phyloP scores from a whole-genome alignment of 345 rosid species.

The Tarenaya hassleriana region DNA sequence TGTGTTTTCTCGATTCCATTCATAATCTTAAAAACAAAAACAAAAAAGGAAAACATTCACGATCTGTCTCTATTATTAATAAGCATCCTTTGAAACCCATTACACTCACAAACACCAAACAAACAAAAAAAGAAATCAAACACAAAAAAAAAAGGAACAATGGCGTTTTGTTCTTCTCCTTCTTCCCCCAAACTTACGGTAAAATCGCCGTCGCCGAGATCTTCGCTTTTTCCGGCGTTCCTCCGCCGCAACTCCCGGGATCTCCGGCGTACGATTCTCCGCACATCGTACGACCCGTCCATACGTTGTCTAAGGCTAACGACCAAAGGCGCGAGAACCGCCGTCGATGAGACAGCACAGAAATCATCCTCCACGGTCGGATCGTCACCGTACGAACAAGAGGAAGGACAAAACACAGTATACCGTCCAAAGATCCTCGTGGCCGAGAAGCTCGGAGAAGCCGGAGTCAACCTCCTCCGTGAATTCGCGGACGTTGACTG shows the following conservation, averaged over 20 bases:
- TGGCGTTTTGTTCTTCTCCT: slow-evolving; percentile 31
- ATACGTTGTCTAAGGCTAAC: background rate
- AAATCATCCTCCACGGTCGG: slow-evolving; percentile 10
- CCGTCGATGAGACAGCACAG: slow-evolving; percentile 20
- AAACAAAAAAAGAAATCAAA: background rate
- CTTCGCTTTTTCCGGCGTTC: slow-evolving; percentile 22
- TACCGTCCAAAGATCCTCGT: slow-evolving; percentile 47
- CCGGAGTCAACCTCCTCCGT: slow-evolving; percentile 53
- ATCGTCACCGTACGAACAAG: slow-evolving; percentile 1
- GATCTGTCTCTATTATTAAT: slow-evolving; percentile 17
- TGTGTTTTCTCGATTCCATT: background rate
- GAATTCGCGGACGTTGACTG: slow-evolving; percentile 58
- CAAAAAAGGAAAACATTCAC: background rate
- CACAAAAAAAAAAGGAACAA: background rate
- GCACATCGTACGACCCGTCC: slow-evolving; percentile 22
- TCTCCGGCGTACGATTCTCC: slow-evolving; percentile 15
- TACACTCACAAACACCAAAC: slow-evolving; percentile 16
- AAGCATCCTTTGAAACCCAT: slow-evolving; percentile 11
- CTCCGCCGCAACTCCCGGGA: too few relatives aligned
- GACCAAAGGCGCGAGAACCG: slow-evolving; percentile 10
- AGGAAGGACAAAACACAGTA: background rate
- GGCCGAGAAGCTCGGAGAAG: slow-evolving; percentile 80
- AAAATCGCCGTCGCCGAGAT: slow-evolving; percentile 20
- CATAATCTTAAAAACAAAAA: too few relatives aligned
- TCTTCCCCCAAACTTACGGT: slow-evolving; percentile 29